Base-by-base conservation (phyloP, 108 stramenopile species). In the Phaeodactylum tricornutum region DNA sequence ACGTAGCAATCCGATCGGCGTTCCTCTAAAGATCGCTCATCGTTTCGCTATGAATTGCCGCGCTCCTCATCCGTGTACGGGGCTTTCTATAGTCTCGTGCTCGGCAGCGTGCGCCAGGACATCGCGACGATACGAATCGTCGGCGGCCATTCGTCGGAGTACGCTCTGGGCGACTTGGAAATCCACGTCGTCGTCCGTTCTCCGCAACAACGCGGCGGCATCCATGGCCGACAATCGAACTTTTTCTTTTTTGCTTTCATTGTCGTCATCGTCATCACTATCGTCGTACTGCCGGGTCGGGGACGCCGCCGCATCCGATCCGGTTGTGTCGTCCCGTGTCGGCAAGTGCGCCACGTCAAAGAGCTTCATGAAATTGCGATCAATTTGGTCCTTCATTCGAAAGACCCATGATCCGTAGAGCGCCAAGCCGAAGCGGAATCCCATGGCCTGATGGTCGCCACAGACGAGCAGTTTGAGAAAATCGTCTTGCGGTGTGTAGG, bases 341-440 rank as follows among this genome's bases (percentile, higher is more conserved):
- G 29, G 7, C 3, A 84, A 50, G 29, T 79, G 64, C 22, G 61
- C 53, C 8, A 42, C 50, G 32, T 69, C 43, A 54, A 92, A 92
- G 40, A 85, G 53, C 49, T 74, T 67, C 81, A 92, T 79, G 40
- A 92, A 92, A 51, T 71, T 75, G 14, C 26, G 19, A 55, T 92
- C 91, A 42, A 92, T 92, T 4, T 56, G 45, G 52, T 88, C 69
- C 50, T 92, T 92, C 39, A 92, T 40, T 4, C 83, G 38, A 54
- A 82, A 81, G 6, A 92, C 91, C 91, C 91, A 92, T 44, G 79
- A 81, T 16, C 91, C 91, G 43, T 77, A 70, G 24, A 90, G 50
- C 2, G 84, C 72, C 29, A 86, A 58, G 3, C 91, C 91, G 62
- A 88, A 92, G 9, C 91, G 76, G 62, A 92, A 88, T 4, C 91